A percentile compares a stretch with the other conserved stretches of the same genome.
phyloP scores from a whole-genome alignment of 2,329 filamentous ascomycete genomes.

The Phialemonium atrogriseum region DNA sequence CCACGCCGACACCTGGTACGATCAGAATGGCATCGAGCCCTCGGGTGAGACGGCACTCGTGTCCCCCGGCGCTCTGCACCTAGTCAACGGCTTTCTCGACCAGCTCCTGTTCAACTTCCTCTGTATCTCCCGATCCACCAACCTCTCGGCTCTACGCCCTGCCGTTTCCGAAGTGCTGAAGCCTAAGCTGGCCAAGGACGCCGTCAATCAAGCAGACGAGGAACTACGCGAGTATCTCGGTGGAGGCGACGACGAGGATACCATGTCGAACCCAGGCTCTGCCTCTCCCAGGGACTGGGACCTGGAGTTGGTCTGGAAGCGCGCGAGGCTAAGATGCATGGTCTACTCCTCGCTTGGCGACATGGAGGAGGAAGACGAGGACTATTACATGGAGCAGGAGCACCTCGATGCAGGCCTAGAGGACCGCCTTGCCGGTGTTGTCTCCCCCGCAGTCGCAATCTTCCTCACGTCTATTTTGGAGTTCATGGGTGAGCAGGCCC shows the following conservation, averaged over 20 bases:
- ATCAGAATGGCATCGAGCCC: conserved; percentile 58
- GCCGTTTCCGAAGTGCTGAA: conserved; percentile 84
- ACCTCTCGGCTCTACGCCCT: conserved; percentile 64
- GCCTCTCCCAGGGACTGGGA: conserved; percentile 63
- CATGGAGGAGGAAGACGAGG: conserved; percentile 96
- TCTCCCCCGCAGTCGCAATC: conserved; percentile 88
- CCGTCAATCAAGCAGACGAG: conserved; percentile 28
- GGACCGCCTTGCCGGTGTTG: conserved; percentile 55
- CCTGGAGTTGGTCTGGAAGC: conserved; percentile 88
- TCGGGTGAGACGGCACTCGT: conserved; percentile 64
- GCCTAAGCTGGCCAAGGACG: conserved; percentile 72
- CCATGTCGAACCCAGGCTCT: conserved; percentile 44
- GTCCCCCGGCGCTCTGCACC: conserved; percentile 60
- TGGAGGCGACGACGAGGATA: conserved; percentile 66
- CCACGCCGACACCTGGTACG: conserved; percentile 60
- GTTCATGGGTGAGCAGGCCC: conserved; percentile 83
- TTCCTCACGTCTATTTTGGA: conserved; percentile 94
- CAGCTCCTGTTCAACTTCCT: conserved; percentile 88
- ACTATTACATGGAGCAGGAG: conserved; percentile 76
- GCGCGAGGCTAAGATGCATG: conserved; percentile 90
- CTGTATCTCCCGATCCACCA: conserved; percentile 69
- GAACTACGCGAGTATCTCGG: conserved; percentile 75
- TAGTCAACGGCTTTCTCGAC: conserved; percentile 90
- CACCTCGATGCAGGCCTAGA: conserved; percentile 54
- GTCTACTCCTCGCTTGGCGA: conserved; percentile 95